These are phyloP conservation scores for Scopulariopsis brevicaulis DNA, from an alignment of 2,329 filamentous ascomycete species.

Conservation along the genomic window DNA sequence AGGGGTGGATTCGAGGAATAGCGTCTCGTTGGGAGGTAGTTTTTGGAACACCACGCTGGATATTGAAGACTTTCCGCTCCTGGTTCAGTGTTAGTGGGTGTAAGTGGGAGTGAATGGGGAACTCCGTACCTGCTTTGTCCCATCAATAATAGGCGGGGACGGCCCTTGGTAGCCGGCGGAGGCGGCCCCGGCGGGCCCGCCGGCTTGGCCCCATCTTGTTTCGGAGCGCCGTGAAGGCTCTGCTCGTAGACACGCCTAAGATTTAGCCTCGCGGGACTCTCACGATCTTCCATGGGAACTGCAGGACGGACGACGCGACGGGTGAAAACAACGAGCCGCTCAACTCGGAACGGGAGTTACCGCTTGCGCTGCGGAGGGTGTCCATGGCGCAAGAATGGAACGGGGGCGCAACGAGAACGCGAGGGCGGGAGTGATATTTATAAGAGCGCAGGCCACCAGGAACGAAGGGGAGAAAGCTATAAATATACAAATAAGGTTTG, in stretches of 20 bases:
- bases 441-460: background rate
- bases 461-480: background rate
- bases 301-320: background rate
- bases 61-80: conserved; percentile 96
- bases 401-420: background rate
- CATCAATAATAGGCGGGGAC: conserved; percentile 86
- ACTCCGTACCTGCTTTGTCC: conserved; percentile 71
- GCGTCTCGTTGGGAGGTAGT: conserved; percentile 85
- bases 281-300: background rate
- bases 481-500: background rate
- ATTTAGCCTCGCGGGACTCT: conserved; percentile 42
- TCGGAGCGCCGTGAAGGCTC: conserved; percentile 40
- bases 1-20: conserved; percentile 92
- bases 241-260: conserved; percentile 52
- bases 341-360: background rate
- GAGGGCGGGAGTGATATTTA: background rate
- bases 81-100: conserved; percentile 22
- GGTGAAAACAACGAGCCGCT: background rate
- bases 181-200: conserved; percentile 28
- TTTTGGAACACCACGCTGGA: conserved; percentile 99
- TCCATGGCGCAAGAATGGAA: background rate
- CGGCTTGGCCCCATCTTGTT: conserved; percentile 28
- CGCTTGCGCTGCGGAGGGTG: background rate
- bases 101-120: background rate
- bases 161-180: conserved; percentile 44